Evolutionary conservation across 2,329 filamentous ascomycete genomes (phyloP).

Genomic region (Ascosphaera aggregata): DNA sequence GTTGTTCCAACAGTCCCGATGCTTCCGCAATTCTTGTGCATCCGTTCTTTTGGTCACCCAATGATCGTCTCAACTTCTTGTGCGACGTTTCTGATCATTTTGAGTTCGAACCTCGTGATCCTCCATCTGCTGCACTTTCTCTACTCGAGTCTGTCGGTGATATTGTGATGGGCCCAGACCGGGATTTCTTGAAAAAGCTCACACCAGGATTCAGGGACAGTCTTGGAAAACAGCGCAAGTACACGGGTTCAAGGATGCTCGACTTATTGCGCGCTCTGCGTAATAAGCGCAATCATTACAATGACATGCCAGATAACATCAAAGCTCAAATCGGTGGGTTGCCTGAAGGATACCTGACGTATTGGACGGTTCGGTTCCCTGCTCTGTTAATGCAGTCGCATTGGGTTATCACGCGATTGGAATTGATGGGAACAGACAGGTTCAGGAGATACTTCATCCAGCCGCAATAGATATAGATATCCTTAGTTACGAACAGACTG

Average conservation of each 20-base stretch:
- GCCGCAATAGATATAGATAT: constrained; percentile 11
- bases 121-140: constrained; percentile 43
- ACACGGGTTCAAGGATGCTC: constrained; percentile 60
- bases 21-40: constrained; percentile 68
- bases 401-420: constrained; percentile 43
- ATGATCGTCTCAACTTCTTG: constrained; percentile 77
- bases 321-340: constrained; percentile 49
- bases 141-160: constrained; percentile 29
- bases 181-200: constrained; percentile 56
- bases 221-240: constrained; percentile 84
- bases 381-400: constrained; percentile 58
- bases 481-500: too few relatives aligned
- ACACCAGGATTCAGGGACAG: constrained; percentile 70
- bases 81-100: constrained; percentile 94
- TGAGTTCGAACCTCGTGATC: constrained; percentile 73
- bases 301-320: constrained; percentile 71
- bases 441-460: constrained; percentile 20
- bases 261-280: constrained; percentile 72
- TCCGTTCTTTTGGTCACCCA: constrained; percentile 87
- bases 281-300: constrained; percentile 96
- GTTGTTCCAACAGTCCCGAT: constrained; percentile 28
- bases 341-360: constrained; percentile 59
- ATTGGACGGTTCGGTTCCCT: constrained; percentile 65
- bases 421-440: constrained; percentile 24
- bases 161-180: constrained; percentile 26